Base-by-base conservation (phyloP, 345 rosid genomes). In the Brassica rapa region DNA sequence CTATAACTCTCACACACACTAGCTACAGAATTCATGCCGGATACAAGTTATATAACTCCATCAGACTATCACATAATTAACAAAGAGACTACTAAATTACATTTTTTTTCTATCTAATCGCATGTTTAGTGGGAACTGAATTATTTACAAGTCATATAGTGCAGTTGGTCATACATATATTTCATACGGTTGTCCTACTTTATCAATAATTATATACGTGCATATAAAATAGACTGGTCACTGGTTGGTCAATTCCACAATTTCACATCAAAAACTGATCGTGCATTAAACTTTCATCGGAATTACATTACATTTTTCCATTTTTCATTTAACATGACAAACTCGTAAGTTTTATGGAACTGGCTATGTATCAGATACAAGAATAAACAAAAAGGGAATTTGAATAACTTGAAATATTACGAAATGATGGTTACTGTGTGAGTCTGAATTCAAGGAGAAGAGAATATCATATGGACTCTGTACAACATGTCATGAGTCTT, bases 131-230 rank as follows among this genome's bases (percentile, higher is more conserved):
- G 32, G 66, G 61, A 55, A 21, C 62, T 59, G 67, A 25, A 21
- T 56, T 39, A 71, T n/a, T 51, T 41, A 71, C 72, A 57, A 10
- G 76, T 53, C 76, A 56, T 59, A 79, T 37, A 25, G 68, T 62
- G 82, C 66, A 80, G 79, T 46, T 62, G 75, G 71, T 80, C 64
- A 66, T 10, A 66, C 82, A 51, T 62, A 69, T 62, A 41, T 51
- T 60, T 73, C 74, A 61, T 37, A 46, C 46, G 2, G 51, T 35
- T 79, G 71, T 39, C 65, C 37, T 68, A 68, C 37, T 62, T 74
- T 62, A 21, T 43, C 70, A 61, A 62, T 68, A 53, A 65, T 41
- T 69, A 68, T 37, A 74, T 23, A 68, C 56, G 77, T 27, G 63
- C 43, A 14, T 4, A 3, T 49, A 66, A 66, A 55, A 79, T 60